Percentiles rank a stretch among this genome's conserved stretches.
phyloP scores from a whole-genome alignment of 2,329 filamentous ascomycete genomes.

The Colletotrichum tabaci region DNA sequence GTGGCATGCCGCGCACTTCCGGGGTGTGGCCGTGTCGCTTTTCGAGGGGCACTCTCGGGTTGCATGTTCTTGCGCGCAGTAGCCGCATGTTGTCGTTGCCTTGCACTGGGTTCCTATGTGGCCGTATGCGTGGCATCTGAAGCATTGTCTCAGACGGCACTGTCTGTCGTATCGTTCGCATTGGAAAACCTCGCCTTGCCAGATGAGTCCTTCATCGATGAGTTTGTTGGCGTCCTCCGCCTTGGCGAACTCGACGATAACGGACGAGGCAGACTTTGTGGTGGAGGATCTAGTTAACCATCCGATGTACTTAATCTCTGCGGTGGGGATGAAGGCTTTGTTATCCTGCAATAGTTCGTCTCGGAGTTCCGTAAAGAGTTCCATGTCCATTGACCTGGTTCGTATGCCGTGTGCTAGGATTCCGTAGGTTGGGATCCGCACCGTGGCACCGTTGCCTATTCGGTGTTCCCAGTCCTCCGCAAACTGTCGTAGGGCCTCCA shows the following conservation, averaged over 20 bases:
- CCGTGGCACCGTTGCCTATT: conserved; percentile 11
- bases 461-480: conserved; percentile 8
- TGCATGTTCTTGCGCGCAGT: conserved; percentile 23
- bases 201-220: conserved; percentile 23
- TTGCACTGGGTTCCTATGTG: conserved; percentile 41
- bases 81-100: conserved; percentile 35
- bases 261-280: background rate
- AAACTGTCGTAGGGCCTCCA: conserved; percentile 13
- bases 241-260: conserved; percentile 16
- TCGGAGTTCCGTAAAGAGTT: background rate
- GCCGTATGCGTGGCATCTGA: conserved; percentile 31
- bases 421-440: conserved; percentile 4
- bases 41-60: conserved; percentile 21
- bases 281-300: conserved; percentile 7
- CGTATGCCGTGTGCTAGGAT: conserved; percentile 15
- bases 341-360: conserved; percentile 3
- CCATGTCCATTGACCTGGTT: conserved; percentile 17
- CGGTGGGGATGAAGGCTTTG: conserved; percentile 2
- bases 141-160: conserved; percentile 38
- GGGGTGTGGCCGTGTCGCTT: background rate
- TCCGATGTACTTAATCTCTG: conserved; percentile 19
- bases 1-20: conserved; percentile 20
- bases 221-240: conserved; percentile 17
- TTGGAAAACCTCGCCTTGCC: conserved; percentile 20
- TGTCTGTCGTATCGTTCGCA: conserved; percentile 21